Conservation (phyloP, 176 grass and related monocot species). For the Bonia amplexicaulis region DNA sequence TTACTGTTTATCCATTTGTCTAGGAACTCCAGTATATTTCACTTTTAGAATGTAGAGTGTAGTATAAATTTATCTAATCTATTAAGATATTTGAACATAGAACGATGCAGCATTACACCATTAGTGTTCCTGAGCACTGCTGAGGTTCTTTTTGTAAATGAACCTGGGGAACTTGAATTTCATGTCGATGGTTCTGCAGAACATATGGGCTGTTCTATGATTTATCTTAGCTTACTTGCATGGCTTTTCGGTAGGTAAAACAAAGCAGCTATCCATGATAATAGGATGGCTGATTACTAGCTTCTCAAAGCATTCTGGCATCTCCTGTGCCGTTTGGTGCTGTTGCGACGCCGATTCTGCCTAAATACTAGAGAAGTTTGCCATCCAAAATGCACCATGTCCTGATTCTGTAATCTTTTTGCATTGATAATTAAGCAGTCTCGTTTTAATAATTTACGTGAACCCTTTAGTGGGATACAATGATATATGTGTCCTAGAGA, state of each 20-base stretch:
- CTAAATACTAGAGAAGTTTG: not conserved
- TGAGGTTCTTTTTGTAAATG: not conserved
- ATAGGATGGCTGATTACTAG: not conserved
- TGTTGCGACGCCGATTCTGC: not conserved
- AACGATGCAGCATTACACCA: not conserved
- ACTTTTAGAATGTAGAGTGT: too few species aligned
- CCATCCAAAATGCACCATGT: not conserved
- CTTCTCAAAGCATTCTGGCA: not conserved
- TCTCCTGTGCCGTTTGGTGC: not conserved
- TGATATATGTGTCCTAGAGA: not conserved
- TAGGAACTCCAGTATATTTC: too few species aligned
- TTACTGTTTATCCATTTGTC: too few species aligned
- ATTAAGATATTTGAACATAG: not conserved
- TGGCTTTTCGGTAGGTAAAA: not conserved
- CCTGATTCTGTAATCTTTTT: not conserved
- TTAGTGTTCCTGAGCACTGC: not conserved
- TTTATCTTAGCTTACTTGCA: not conserved
- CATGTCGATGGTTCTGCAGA: not conserved
- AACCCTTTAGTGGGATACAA: not conserved
- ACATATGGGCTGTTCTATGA: not conserved
- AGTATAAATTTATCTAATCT: too few species aligned
- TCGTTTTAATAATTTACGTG: not conserved
- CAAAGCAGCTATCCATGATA: not conserved
- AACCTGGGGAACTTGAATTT: not conserved
- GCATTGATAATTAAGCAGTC: not conserved